Conservation (phyloP, 306 rosid species). For the Castanea crenata region DNA sequence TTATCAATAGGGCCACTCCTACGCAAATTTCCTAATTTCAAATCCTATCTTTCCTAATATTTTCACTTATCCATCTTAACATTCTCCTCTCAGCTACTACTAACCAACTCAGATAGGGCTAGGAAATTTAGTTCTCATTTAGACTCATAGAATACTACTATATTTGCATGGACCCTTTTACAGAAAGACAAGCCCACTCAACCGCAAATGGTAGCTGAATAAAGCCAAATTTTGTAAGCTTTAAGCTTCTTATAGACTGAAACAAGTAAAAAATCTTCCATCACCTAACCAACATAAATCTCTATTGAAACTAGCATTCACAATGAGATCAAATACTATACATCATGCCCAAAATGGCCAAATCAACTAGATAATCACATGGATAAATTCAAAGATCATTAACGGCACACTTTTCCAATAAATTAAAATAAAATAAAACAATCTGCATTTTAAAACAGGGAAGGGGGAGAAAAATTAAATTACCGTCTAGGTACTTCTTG, state of each 20-base stretch:
- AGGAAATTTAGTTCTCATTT: background rate
- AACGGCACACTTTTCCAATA: background rate
- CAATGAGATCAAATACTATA: background rate
- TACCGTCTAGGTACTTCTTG: background rate
- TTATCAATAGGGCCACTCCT: too few relatives aligned
- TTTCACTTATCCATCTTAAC: too few relatives aligned
- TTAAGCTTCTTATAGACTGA: background rate
- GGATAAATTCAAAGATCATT: background rate
- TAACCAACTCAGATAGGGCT: background rate
- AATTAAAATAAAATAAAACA: background rate
- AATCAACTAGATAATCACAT: background rate
- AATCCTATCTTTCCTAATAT: too few relatives aligned
- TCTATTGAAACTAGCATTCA: background rate
- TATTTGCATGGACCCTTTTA: too few relatives aligned
- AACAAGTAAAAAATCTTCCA: too few relatives aligned
- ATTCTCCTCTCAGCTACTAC: too few relatives aligned
- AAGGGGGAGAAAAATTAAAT: too few relatives aligned
- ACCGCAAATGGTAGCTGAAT: too few relatives aligned
- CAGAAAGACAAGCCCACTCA: too few relatives aligned
- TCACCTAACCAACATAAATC: too few relatives aligned
- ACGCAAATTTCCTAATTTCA: too few relatives aligned
- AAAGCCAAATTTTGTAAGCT: background rate
- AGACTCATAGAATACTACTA: background rate
- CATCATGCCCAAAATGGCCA: background rate
- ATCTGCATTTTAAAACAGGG: background rate